These are phyloP conservation scores for Fusarium lateritium DNA, from an alignment of 2,329 filamentous ascomycete genomes.

Conservation along the genomic window DNA sequence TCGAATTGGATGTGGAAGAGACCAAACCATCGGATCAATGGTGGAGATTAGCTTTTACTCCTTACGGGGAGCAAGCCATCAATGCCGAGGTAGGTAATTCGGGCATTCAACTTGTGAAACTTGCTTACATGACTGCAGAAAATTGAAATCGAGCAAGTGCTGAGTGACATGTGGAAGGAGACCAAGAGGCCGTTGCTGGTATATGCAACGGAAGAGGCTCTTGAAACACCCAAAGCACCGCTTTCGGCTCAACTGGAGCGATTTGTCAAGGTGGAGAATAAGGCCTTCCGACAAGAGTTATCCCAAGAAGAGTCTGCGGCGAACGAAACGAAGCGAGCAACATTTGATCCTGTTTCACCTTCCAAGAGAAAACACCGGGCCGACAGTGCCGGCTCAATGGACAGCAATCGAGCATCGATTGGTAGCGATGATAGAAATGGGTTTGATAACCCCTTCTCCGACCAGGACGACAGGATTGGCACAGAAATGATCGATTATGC, in stretches of 20 bases:
- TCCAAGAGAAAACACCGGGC: conserved; percentile 63
- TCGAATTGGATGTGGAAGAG: conserved; percentile 57
- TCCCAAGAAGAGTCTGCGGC: conserved; percentile 54
- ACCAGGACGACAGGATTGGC: conserved; percentile 41
- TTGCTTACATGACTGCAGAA: conserved; percentile 57
- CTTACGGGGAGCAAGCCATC: conserved; percentile 59
- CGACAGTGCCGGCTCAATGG: conserved; percentile 63
- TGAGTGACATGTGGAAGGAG: conserved; percentile 63
- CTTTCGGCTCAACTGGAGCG: conserved; percentile 59
- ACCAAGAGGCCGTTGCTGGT: conserved; percentile 64
- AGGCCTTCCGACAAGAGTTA: conserved; percentile 66
- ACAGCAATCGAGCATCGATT: conserved; percentile 61
- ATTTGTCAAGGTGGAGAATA: conserved; percentile 68
- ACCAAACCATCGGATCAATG: conserved; percentile 62
- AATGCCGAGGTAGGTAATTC: conserved; percentile 63
- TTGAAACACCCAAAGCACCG: conserved; percentile 44
- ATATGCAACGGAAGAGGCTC: conserved; percentile 65
- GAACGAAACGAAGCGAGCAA: conserved; percentile 33
- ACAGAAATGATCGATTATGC: conserved; percentile 50
- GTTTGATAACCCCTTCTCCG: conserved; percentile 53
- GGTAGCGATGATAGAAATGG: conserved; percentile 57
- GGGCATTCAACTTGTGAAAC: not conserved
- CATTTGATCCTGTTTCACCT: conserved; percentile 60
- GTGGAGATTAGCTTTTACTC: conserved; percentile 67
- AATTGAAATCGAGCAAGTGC: conserved; percentile 61